Base-by-base conservation (phyloP, 1,284 basidiomycete species). In the Tetrapyrgos nigripes region DNA sequence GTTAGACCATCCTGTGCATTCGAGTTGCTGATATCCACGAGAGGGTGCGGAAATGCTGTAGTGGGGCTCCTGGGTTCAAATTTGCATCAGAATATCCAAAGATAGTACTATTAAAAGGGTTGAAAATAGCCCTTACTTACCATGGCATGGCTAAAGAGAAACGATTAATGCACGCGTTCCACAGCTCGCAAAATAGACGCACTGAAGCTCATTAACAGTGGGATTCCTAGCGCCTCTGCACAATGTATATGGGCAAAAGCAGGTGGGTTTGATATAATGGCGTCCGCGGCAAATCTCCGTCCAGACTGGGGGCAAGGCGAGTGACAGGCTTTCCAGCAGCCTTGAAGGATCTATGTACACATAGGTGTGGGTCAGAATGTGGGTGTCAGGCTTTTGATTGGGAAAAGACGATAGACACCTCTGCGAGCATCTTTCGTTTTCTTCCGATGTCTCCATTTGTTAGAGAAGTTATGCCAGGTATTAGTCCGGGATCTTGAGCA, bases 191-290 rank as follows among this genome's bases (percentile, higher is more conserved):
- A 21, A 50, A 56, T 24, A 24, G 33, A 73, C 83, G 64, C 58
- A 85, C 85, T 88, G 67, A 85, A 86, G 33, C 79, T 82, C 63
- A 87, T 70, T 33, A 83, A 73, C 10, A 87, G 69, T 0, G 87
- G 87, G 35, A 89, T 76, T 1, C 86, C 86, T 3, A 88, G 69
- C 4, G 85, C 85, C 65, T 89, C 86, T 1, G 87, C 86, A 50
- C 86, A 82, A 62, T 88, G 86, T 4, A 87, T 72, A 71, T 87
- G 85, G 0, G 83, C 86, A 65, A 88, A 88, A 2, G 83, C 78
- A 3, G 86, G 85, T 11, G 87, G 86, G 66, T 88, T 88, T 28
- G 82, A 82, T 50, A 89, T 87, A 50, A 88, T 86, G 0, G 85
- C 84, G 65, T 88, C 86, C 2, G 83, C 84, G 1, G 77, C 82